Evolutionary conservation across 371 early-diverging fungal species (phyloP).

Genomic region (Chytridium lagenaria): DNA sequence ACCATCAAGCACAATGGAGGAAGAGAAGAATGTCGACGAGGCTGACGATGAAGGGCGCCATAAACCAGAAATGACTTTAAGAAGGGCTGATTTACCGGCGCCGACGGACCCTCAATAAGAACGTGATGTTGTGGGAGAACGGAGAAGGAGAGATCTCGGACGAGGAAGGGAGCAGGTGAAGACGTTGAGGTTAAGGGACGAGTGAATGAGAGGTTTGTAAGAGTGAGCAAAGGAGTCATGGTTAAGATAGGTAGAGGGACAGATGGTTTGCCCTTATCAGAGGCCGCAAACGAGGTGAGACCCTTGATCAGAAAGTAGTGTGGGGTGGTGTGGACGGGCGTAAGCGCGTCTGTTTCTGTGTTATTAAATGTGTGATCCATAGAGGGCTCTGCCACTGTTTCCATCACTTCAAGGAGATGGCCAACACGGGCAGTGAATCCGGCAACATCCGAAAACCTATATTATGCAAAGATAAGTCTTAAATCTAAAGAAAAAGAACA

Average conservation of each 20-base stretch:
- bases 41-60: too few species aligned
- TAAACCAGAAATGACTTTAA: slow-evolving; percentile 76
- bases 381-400: too few species aligned
- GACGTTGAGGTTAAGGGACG: slow-evolving; percentile 20
- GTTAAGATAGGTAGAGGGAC: slow-evolving; percentile 14
- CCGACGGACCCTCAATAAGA: slow-evolving; percentile 81
- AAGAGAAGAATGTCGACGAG: too few species aligned
- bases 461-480: neutral
- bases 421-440: slow-evolving; percentile 87
- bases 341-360: too few species aligned
- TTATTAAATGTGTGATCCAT: too few species aligned
- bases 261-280: neutral
- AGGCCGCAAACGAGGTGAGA: too few species aligned
- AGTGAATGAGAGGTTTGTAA: slow-evolving; percentile 18
- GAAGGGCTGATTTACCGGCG: slow-evolving; percentile 77
- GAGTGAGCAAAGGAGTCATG: neutral
- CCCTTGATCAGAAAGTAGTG: too few species aligned
- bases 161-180: slow-evolving; percentile 16
- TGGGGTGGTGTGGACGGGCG: too few species aligned
- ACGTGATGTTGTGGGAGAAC: slow-evolving; percentile 21
- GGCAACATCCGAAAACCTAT: slow-evolving; percentile 71
- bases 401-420: slow-evolving; percentile 77
- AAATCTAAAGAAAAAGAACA: neutral
- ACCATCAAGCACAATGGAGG: too few species aligned
- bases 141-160: slow-evolving; percentile 21